These are phyloP conservation scores for Trichoderma semiorbis DNA, from an alignment of 2,329 filamentous ascomycete species.

Conservation along the genomic window DNA sequence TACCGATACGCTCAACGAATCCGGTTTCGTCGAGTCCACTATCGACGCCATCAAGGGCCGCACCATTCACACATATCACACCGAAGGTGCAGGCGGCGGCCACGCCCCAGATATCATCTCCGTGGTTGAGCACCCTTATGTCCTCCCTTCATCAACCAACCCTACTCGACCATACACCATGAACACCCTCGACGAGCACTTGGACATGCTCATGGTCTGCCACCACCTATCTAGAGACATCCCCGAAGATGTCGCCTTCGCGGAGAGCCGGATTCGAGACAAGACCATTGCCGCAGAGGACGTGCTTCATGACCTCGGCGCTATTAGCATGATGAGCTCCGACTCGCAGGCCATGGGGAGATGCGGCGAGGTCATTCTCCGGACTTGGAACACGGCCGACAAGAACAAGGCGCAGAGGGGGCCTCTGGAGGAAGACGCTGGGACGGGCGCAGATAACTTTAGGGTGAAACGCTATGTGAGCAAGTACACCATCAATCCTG, in stretches of 20 bases:
- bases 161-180: slow-evolving; percentile 85
- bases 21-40: slow-evolving; percentile 92
- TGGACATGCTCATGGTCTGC: slow-evolving; percentile 98
- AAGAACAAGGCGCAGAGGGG: slow-evolving; percentile 93
- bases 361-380: slow-evolving; percentile 86
- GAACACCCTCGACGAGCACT: slow-evolving; percentile 93
- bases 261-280: slow-evolving; percentile 87
- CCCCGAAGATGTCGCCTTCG: slow-evolving; percentile 92
- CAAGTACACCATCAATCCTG: slow-evolving; percentile 96
- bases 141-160: slow-evolving; percentile 87
- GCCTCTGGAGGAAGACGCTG: slow-evolving; percentile 70
- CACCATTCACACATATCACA: slow-evolving; percentile 95
- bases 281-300: slow-evolving; percentile 97
- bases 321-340: slow-evolving; percentile 96
- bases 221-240: slow-evolving; percentile 92
- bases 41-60: slow-evolving; percentile 80
- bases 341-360: slow-evolving; percentile 97
- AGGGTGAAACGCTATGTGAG: slow-evolving; percentile 88
- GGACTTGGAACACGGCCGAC: slow-evolving; percentile 96
- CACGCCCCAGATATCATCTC: slow-evolving; percentile 95
- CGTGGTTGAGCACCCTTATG: slow-evolving; percentile 83
- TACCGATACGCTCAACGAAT: slow-evolving; percentile 94
- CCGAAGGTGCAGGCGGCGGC: slow-evolving; percentile 89
- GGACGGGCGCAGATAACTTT: slow-evolving; percentile 80
- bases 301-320: slow-evolving; percentile 88